Evolutionary conservation across 805 yeast species (phyloP).

Genomic region (Saccharomycopsis guyanensis): DNA sequence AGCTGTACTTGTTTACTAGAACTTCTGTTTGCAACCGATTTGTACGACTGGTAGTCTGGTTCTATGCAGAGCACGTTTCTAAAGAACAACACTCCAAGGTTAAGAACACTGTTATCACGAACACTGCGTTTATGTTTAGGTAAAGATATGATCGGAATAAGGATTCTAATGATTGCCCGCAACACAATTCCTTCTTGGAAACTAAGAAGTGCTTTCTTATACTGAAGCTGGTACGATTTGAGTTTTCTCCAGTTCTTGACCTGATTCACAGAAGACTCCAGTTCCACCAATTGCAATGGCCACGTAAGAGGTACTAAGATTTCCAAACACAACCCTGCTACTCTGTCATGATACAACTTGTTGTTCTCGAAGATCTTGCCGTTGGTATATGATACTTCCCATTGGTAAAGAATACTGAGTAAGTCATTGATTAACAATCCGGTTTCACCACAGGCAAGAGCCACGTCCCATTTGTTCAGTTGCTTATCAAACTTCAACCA

Average conservation of each 20-base stretch:
- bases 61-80: conserved; percentile 75
- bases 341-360: conserved; percentile 42
- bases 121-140: conserved; percentile 50
- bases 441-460: conserved; percentile 78
- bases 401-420: conserved; percentile 62
- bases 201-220: conserved; percentile 60
- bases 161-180: conserved; percentile 61
- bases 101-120: conserved; percentile 65
- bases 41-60: conserved; percentile 39
- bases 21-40: conserved; percentile 31
- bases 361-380: conserved; percentile 22
- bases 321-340: conserved; percentile 70
- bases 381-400: conserved; percentile 43
- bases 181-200: conserved; percentile 55
- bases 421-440: conserved; percentile 69
- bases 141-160: conserved; percentile 50
- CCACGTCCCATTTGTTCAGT: conserved; percentile 66
- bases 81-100: conserved; percentile 63
- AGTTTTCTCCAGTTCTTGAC: conserved; percentile 50
- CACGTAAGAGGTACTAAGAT: conserved; percentile 77
- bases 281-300: conserved; percentile 63
- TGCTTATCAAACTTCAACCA: conserved; percentile 84
- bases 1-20: conserved; percentile 22
- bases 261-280: conserved; percentile 52
- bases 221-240: conserved; percentile 57